Conservation (phyloP, 257 asterid species). For the Plantago elongata region DNA sequence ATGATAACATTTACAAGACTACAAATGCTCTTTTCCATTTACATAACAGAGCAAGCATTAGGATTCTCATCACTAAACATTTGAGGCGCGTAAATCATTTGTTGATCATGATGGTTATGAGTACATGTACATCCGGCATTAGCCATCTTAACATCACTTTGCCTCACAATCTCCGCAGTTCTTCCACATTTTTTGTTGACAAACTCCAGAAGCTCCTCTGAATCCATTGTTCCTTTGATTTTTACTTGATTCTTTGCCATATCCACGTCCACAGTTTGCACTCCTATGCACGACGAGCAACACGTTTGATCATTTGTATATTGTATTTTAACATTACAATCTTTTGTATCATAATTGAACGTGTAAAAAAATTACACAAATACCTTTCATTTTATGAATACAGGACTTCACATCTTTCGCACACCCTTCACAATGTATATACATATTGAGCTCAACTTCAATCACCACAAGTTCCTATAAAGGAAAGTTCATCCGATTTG, state of each 20-base stretch:
- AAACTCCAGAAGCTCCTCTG: slow-evolving; percentile 45
- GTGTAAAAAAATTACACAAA: neutral
- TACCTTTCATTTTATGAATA: slow-evolving; percentile 63
- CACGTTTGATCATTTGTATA: neutral
- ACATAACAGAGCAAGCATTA: too few relatives aligned
- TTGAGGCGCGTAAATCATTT: slow-evolving; percentile 44
- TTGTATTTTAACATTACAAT: neutral
- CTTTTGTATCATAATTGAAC: too few relatives aligned
- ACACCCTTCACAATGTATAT: slow-evolving; percentile 67
- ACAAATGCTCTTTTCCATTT: too few relatives aligned
- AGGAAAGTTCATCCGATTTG: neutral
- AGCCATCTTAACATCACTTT: neutral
- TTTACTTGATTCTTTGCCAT: slow-evolving; percentile 44
- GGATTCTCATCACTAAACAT: slow-evolving; percentile 1
- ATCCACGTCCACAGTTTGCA: slow-evolving; percentile 47
- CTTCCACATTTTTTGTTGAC: slow-evolving; percentile 44
- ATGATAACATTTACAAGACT: too few relatives aligned
- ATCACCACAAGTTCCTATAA: slow-evolving; percentile 30
- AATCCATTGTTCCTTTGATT: slow-evolving; percentile 63
- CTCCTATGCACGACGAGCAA: slow-evolving; percentile 36
- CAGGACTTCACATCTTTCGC: slow-evolving; percentile 52
- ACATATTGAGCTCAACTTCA: slow-evolving; percentile 49
- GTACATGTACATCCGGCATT: neutral
- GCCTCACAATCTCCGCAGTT: slow-evolving; percentile 44
- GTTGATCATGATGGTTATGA: slow-evolving; percentile 20